A percentile compares a stretch with the other conserved stretches of the same genome.
These are phyloP conservation scores for Xylaria curta DNA, from an alignment of 495 filamentous ascomycete genomes.

Conservation along the genomic window DNA sequence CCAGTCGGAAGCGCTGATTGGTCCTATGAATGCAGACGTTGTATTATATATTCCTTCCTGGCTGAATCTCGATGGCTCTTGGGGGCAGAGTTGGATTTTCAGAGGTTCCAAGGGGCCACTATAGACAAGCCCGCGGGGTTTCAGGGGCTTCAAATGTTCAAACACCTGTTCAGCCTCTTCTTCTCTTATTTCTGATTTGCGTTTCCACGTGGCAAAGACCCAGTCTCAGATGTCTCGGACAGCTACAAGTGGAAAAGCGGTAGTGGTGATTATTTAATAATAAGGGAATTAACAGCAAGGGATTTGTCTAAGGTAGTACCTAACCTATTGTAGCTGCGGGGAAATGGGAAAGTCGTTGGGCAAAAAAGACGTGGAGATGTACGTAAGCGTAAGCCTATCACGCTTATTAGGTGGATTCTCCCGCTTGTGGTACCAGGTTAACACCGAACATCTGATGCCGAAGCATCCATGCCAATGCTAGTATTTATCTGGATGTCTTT, in stretches of 20 bases:
- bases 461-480: not conserved
- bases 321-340: constrained; percentile 17
- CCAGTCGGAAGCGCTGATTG: constrained; percentile 1
- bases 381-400: constrained; percentile 15
- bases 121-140: constrained; percentile 4
- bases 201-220: constrained; percentile 23
- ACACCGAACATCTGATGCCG: not conserved
- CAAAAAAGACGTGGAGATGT: not conserved
- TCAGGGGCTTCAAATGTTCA: constrained; percentile 9
- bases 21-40: constrained; percentile 2
- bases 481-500: not conserved
- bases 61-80: constrained; percentile 2
- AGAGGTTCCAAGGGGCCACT: not conserved
- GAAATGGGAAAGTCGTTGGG: not conserved
- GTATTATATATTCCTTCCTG: constrained; percentile 16
- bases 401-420: constrained; percentile 20
- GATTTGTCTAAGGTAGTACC: constrained; percentile 8
- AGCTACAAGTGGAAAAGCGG: constrained; percentile 15
- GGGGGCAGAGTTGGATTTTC: constrained; percentile 10
- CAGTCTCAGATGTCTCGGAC: constrained; percentile 8
- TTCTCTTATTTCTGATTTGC: constrained; percentile 12
- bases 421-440: not conserved
- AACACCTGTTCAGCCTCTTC: constrained; percentile 12
- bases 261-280: constrained; percentile 1
- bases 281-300: constrained; percentile 9